Evolutionary conservation across 2,329 filamentous ascomycete species (phyloP).

Genomic region (Colletotrichum nymphaeae): DNA sequence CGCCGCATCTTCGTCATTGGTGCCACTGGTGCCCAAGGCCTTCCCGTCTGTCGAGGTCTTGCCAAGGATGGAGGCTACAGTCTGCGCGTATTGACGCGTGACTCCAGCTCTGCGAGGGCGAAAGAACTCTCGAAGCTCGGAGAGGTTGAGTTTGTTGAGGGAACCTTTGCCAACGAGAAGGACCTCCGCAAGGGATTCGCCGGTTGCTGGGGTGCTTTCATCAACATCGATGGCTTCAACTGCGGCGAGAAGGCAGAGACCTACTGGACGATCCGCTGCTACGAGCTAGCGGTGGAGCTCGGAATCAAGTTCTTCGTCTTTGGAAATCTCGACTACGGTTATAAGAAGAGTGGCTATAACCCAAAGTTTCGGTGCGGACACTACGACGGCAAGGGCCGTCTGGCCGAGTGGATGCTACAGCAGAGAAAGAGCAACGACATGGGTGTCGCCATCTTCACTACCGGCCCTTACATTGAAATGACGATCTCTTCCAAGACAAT

Average conservation of each 20-base stretch:
- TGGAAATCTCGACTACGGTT: constrained; percentile 60
- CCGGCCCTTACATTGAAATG: constrained; percentile 61
- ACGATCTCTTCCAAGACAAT: constrained; percentile 47
- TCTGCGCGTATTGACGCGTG: constrained; percentile 60
- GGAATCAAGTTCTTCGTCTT: constrained; percentile 57
- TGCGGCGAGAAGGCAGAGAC: constrained; percentile 63
- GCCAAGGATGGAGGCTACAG: constrained; percentile 54
- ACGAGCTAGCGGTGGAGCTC: constrained; percentile 55
- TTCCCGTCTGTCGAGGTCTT: constrained; percentile 57
- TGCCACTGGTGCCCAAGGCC: constrained; percentile 63
- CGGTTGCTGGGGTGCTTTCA: constrained; percentile 60
- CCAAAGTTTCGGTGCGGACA: constrained; percentile 58
- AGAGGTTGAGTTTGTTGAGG: constrained; percentile 59
- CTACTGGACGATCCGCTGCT: constrained; percentile 57
- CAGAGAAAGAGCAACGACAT: constrained; percentile 47
- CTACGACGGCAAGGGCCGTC: constrained; percentile 58
- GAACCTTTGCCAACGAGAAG: constrained; percentile 58
- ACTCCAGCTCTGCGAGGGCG: constrained; percentile 53
- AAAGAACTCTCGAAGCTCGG: constrained; percentile 51
- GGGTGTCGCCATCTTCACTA: constrained; percentile 48
- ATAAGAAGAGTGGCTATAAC: constrained; percentile 60
- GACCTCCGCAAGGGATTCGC: constrained; percentile 56
- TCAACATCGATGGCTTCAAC: constrained; percentile 67
- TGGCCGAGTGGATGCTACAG: constrained; percentile 56
- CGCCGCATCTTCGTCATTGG: constrained; percentile 52